phyloP scores from a whole-genome alignment of 2,329 filamentous ascomycete genomes.

The Polychaeton citri region DNA sequence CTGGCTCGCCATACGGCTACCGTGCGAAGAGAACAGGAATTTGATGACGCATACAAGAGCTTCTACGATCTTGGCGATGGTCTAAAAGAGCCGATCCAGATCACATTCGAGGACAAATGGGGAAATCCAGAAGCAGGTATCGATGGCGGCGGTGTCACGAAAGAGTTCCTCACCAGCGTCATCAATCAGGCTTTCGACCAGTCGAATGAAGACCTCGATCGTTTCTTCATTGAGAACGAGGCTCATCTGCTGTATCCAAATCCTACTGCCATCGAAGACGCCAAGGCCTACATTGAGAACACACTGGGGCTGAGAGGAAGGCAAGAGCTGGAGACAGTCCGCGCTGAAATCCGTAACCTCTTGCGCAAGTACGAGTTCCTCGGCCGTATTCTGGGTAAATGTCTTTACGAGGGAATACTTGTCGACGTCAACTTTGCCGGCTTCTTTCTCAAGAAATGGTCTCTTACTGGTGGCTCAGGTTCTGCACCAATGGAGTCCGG shows the following conservation, averaged over 20 bases:
- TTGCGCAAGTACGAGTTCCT: constrained; percentile 77
- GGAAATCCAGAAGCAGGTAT: constrained; percentile 81
- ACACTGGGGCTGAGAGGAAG: constrained; percentile 5
- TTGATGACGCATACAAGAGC: constrained; percentile 71
- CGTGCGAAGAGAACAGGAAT: constrained; percentile 66
- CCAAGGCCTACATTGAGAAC: constrained; percentile 3
- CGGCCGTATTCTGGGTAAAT: constrained; percentile 87
- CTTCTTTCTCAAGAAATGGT: constrained; percentile 95
- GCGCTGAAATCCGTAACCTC: constrained; percentile 40
- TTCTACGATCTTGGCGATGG: constrained; percentile 73
- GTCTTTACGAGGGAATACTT: constrained; percentile 90
- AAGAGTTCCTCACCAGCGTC: constrained; percentile 86
- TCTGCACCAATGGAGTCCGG: constrained; percentile 53
- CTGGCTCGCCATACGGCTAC: constrained; percentile 55
- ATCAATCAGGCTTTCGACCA: constrained; percentile 71
- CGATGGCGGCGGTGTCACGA: constrained; percentile 91
- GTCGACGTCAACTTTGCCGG: constrained; percentile 86
- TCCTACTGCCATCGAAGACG: constrained; percentile 40
- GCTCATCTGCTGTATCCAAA: constrained; percentile 84
- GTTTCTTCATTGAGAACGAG: constrained; percentile 69
- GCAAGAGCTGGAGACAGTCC: constrained; percentile 3
- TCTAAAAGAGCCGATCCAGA: constrained; percentile 89
- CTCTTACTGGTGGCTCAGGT: constrained; percentile 53
- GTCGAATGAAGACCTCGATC: constrained; percentile 8
- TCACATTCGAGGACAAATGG: constrained; percentile 90